A percentile compares a stretch with the other conserved stretches of the same genome.
phyloP scores from a whole-genome alignment of 2,329 filamentous ascomycete species.

The Colletotrichum sp. region DNA sequence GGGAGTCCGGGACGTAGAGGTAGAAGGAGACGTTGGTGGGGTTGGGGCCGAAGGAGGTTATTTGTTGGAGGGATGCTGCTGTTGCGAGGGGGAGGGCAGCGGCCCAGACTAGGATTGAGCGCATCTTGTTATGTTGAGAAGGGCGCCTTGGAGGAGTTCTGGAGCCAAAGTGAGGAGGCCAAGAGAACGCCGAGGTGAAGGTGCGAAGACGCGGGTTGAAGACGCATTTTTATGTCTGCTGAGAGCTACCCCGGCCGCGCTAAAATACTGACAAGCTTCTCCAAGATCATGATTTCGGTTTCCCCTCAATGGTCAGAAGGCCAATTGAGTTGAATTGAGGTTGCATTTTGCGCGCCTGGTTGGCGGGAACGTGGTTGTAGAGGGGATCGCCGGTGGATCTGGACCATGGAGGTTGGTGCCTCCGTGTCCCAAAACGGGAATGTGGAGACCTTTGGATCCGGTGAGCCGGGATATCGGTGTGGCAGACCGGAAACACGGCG shows the following conservation, averaged over 20 bases:
- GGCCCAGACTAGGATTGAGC: neutral
- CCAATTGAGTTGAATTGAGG: neutral
- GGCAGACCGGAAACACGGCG: neutral
- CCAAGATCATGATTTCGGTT: neutral
- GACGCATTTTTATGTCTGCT: neutral
- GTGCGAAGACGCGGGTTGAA: neutral
- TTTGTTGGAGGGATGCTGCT: constrained; percentile 15
- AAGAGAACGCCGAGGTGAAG: too few species aligned
- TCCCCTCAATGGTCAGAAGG: neutral
- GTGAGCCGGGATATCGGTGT: neutral
- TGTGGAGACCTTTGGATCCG: neutral
- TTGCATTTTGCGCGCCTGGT: neutral
- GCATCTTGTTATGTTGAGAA: neutral
- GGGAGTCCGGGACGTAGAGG: constrained; percentile 51
- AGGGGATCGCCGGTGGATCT: neutral
- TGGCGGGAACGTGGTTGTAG: neutral
- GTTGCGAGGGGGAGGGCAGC: neutral
- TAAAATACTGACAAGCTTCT: too few species aligned
- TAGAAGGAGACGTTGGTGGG: constrained; percentile 58
- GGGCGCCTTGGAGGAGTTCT: fast-evolving
- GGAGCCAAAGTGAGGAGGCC: neutral
- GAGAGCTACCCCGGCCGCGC: neutral
- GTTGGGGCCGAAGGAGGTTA: constrained; percentile 44
- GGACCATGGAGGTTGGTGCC: constrained; percentile 4
- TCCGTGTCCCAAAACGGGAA: constrained; percentile 17